Base-by-base conservation (phyloP, 2,329 filamentous ascomycete species). In the Hymenoscyphus fraxineus region DNA sequence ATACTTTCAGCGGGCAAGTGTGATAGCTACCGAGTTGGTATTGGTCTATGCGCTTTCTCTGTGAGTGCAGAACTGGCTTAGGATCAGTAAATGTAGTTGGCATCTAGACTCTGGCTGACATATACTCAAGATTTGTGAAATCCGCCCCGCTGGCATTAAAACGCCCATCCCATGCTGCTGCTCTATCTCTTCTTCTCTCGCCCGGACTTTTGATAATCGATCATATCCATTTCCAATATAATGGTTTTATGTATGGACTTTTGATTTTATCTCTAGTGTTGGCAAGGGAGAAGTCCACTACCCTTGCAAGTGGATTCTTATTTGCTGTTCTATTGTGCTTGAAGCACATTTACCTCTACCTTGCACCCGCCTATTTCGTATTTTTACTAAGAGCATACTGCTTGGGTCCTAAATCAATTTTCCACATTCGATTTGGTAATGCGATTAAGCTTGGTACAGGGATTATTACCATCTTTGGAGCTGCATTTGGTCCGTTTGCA, bases 201-300 rank as follows among this genome's bases (percentile, higher is more conserved):
- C 95, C 95, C 0, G 95, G 94, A 1, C 85, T 99, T 41, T 82
- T 99, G 66, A 96, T 99, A 75, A 98, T 99, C 76, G 95, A 99
- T 75, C 95, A 99, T 76, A 94, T 97, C 69, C 93, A 97, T 77
- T 99, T 99, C 77, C 95, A 99, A 81, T 99, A 99, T 81, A 99
- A 99, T 80, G 94, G 95, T 51, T 93, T 93, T 78, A 87, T 99
- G 78, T 99, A 98, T 76, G 95, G 95, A 44, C 81, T 98, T 55
- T 81, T 99, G 60, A 85, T 98, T 44, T 82, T 94, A 62, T 98
- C 95, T 2, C 83, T 99, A 58, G 90, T 96, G 1, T 80, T 96
- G 65, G 92, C 93, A 6, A 88, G 92, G 60, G 86, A 88, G 71
- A 86, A 85, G 73, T 89, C 89, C 2, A 90, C 90, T 0, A 81